These are phyloP conservation scores for Heritiera fomes DNA, from an alignment of 345 rosid species.

Conservation along the genomic window DNA sequence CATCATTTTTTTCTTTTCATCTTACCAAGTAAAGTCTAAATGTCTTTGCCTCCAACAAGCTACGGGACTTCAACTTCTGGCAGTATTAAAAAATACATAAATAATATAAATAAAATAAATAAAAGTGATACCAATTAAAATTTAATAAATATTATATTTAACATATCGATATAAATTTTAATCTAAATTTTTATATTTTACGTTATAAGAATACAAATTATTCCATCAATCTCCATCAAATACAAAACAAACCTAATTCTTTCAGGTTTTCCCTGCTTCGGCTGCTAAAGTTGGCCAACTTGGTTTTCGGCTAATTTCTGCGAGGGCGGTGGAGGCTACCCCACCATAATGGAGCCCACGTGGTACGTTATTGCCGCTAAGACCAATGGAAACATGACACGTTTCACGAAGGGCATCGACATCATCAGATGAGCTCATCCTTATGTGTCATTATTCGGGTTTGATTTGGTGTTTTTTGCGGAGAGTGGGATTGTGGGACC, in stretches of 20 bases:
- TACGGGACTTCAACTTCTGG: no score
- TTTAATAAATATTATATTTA: no score
- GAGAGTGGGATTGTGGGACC: not conserved
- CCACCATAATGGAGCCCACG: not conserved
- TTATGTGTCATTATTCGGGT: slow-evolving; percentile 7
- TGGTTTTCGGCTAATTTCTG: not conserved
- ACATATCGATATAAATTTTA: no score
- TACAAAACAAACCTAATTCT: not conserved
- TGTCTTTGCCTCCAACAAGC: not conserved
- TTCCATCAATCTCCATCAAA: not conserved
- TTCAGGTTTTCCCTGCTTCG: not conserved
- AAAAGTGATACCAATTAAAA: no score
- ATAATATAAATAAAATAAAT: no score
- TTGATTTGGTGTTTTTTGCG: not conserved
- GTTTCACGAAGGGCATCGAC: slow-evolving; percentile 20
- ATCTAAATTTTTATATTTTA: no score
- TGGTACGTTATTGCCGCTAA: not conserved
- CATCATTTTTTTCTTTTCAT: no score
- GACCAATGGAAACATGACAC: not conserved
- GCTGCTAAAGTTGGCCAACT: slow-evolving; percentile 1
- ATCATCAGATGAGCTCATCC: slow-evolving; percentile 13
- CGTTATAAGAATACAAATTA: no score
- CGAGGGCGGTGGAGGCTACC: slow-evolving; percentile 1
- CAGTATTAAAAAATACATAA: no score
- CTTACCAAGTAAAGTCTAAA: no score